Base-by-base conservation (phyloP, 495 filamentous ascomycete species). In the Talaromyces stipitatus region DNA sequence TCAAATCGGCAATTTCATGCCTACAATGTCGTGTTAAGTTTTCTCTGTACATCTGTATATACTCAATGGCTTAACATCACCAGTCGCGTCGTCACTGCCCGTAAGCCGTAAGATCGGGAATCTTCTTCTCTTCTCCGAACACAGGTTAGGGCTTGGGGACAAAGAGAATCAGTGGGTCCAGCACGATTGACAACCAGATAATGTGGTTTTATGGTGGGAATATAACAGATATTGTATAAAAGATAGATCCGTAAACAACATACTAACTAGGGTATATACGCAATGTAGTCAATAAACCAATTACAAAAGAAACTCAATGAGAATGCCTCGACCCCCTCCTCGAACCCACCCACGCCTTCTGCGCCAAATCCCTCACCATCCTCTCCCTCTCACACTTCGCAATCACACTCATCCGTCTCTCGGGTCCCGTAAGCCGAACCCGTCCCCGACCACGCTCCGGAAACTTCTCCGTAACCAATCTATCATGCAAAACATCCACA, bases 361-460 rank as follows among this genome's bases (percentile, higher is more conserved):
- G 54, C 18, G 38, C 24, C n/a, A 46, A 36, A 45, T 55, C 33
- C 22, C 24, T n/a, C n/a, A 41, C 24, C 11, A 33, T 23, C 20
- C 46, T 55, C 54, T 55, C 54, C 20, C 54, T 11, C 33, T 55
- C 54, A 20, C 36, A 45, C 18, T 55, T 55, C 3, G 20, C 32
- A 10, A 55, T 11, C 11, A 55, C 36, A 14, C 22, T 55, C 23
- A 64, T 20, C 47, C 64, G 60, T 50, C 62, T 43, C 58, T 69
- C 66, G 2, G 57, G 55, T 9, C 64, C 66, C 0, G 58, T 1
- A 10, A 69, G 32, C 0, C 60, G 57, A 6, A 63, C 57, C 0
- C 60, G 59, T 43, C 60, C 60, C 1, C 61, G 57, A 3, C 64
- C 62, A 1, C 64, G 62, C 3, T 55, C 33, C 0, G 64, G 62